Base-by-base conservation (phyloP, 192 early-diverging fungal species). In the Coemansia sp. region DNA sequence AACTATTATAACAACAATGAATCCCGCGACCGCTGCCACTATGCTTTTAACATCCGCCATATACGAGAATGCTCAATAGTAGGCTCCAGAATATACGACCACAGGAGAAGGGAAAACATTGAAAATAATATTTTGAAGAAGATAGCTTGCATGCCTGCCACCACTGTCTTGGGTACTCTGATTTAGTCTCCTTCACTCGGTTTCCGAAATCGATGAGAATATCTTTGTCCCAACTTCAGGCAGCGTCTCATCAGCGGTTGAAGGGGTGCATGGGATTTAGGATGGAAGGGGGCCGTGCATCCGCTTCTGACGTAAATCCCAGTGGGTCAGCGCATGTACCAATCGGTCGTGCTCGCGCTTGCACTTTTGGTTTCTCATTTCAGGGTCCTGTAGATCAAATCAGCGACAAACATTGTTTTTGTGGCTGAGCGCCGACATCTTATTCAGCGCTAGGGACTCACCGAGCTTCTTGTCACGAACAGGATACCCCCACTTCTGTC, bases 31-130 rank as follows among this genome's bases (percentile, higher is more conserved):
- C 6, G 30, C 24, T 21, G 44, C 27, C 12, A 28, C 30, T 14
- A 55, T 34, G 34, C 54, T 38, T 49, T 52, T 62, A n/a, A 24
- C 60, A 26, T 57, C 60, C 7, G 53, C 54, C 67, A 68, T 67
- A 31, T 21, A 27, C 18, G 25, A 23, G 34, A 58, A 47, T 34
- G 52, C 52, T 18, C 52, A 27, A 23, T 26, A 22, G 22, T 27
- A 54, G 2, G 27, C 27, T 22, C 52, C 21, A 22, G 24, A 1
- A 9, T 38, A 9, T 38, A 38, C 10, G 10, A 8, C 49, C 49
- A 51, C 27, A 27, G 38, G 27, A 54, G 26, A 44, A 30, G 24
- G 23, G 9, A 55, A 56, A 62, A 22, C 27, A 51, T 41, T 4
- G 44, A 24, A 12, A n/a, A 57, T 57, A 18, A 58, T 22, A 5